phyloP scores from a whole-genome alignment of 169 alveolate genomes.

The Besnoitia besnoiti region DNA sequence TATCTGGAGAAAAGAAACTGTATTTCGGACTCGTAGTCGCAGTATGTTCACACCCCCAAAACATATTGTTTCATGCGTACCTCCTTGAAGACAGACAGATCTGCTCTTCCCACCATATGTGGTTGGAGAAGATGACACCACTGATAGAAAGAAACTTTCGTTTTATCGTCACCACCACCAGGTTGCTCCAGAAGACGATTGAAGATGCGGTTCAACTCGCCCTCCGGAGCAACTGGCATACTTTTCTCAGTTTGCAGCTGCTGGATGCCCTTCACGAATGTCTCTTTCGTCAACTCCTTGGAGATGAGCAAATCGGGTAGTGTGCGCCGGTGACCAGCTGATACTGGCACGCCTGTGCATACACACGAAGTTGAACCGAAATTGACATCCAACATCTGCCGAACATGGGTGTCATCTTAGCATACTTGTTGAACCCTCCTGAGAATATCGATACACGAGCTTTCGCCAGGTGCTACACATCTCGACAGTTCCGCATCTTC shows the following conservation, averaged over 20 bases:
- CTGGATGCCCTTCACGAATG: neutral
- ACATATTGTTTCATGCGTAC: too few relatives aligned
- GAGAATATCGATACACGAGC: too few relatives aligned
- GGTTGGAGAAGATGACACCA: slow-evolving; percentile 34
- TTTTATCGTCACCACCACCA: neutral
- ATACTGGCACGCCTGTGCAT: neutral
- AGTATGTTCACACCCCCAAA: too few relatives aligned
- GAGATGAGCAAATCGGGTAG: neutral
- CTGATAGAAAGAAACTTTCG: slow-evolving; percentile 19
- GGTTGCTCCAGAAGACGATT: slow-evolving; percentile 8
- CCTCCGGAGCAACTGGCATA: neutral
- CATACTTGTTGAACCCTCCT: too few relatives aligned
- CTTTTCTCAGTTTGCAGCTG: neutral
- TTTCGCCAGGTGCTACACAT: too few relatives aligned
- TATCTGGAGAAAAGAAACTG: too few relatives aligned
- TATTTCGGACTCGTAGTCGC: too few relatives aligned
- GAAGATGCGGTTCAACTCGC: neutral
- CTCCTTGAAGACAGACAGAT: neutral
- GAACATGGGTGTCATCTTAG: too few relatives aligned
- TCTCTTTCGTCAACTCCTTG: neutral
- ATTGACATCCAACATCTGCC: neutral
- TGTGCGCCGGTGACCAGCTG: neutral
- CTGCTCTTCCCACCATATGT: neutral
- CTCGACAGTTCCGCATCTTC: too few relatives aligned
- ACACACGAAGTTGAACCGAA: neutral